These are phyloP conservation scores for Raddia distichophylla DNA, from an alignment of 176 grass and related monocot genomes.

Conservation along the genomic window DNA sequence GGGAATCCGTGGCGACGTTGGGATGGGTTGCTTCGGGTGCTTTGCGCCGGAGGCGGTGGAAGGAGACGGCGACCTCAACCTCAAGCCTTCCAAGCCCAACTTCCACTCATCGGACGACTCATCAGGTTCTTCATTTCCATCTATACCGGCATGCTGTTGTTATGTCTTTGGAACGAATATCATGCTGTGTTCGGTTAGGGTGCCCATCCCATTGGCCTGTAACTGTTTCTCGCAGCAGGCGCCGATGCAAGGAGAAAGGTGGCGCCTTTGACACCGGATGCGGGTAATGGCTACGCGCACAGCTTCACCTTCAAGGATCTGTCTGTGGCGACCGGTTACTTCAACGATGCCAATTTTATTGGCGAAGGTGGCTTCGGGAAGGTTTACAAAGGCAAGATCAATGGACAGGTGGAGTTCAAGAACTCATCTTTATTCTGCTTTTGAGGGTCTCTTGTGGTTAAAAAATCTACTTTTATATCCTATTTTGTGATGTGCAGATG, in stretches of 20 bases:
- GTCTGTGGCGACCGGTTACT: conserved; percentile 68
- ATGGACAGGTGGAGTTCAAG: conserved; percentile 54
- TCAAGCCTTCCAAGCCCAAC: conserved; percentile 46
- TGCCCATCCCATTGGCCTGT: neutral
- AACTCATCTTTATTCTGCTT: neutral
- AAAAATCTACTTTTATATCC: neutral
- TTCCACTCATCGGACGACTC: conserved; percentile 46
- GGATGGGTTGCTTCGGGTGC: conserved; percentile 81
- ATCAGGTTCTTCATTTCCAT: conserved; percentile 50
- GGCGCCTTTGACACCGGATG: conserved; percentile 38
- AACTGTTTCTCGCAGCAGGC: conserved; percentile 24
- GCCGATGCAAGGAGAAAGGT: conserved; percentile 61
- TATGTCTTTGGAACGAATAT: no score
- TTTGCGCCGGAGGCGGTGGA: conserved; percentile 46
- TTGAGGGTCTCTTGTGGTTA: neutral
- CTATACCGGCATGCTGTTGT: no score
- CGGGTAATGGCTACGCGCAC: conserved; percentile 57
- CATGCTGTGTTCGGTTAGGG: neutral
- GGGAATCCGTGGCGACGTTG: neutral
- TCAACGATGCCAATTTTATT: conserved; percentile 79
- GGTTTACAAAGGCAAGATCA: conserved; percentile 89
- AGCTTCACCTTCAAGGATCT: conserved; percentile 96
- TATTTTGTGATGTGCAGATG: conserved; percentile 46
- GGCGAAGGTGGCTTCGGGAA: conserved; percentile 90
- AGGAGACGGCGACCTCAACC: conserved; percentile 46